Percentiles rank a stretch among this genome's conserved stretches.
phyloP scores from a whole-genome alignment of 2,329 filamentous ascomycete genomes.

The Penicillium olsonii region DNA sequence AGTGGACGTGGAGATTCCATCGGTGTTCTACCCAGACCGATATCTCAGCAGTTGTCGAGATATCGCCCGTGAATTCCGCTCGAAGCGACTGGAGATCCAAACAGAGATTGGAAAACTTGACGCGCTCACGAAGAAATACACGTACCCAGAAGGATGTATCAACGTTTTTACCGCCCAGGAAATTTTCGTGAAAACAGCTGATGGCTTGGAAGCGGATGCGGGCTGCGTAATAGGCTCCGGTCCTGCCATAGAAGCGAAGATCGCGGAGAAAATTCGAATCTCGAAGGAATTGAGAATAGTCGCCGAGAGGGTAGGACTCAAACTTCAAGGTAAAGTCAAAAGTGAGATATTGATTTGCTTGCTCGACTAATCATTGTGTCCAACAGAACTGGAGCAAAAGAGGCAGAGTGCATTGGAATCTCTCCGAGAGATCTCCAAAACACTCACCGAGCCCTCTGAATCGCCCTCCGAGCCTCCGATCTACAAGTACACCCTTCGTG shows the following conservation, averaged over 20 bases:
- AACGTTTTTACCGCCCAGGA: constrained; percentile 29
- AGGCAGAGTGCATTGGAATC: constrained; percentile 44
- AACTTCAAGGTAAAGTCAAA: constrained; percentile 37
- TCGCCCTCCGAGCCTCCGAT: constrained; percentile 42
- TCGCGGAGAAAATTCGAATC: constrained; percentile 30
- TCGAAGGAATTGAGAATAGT: constrained; percentile 37
- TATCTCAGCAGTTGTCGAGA: constrained; percentile 57
- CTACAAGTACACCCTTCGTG: constrained; percentile 57
- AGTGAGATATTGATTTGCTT: not conserved
- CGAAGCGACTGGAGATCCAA: constrained; percentile 35
- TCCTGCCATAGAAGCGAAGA: no score
- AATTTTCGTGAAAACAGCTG: constrained; percentile 39
- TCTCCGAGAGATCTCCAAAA: constrained; percentile 47
- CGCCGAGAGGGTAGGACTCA: constrained; percentile 43
- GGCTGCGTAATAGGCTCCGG: no score
- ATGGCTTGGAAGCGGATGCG: no score
- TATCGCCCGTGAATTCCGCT: constrained; percentile 50
- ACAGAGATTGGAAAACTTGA: constrained; percentile 37
- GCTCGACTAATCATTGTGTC: constrained; percentile 6
- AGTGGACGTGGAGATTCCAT: constrained; percentile 54
- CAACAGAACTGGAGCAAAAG: constrained; percentile 47
- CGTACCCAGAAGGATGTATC: constrained; percentile 20
- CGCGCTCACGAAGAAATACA: constrained; percentile 32
- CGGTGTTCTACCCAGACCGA: constrained; percentile 59
- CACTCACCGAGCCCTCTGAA: constrained; percentile 49